phyloP scores from a whole-genome alignment of 768 basidiomycete species.

The Russula dissimulans region DNA sequence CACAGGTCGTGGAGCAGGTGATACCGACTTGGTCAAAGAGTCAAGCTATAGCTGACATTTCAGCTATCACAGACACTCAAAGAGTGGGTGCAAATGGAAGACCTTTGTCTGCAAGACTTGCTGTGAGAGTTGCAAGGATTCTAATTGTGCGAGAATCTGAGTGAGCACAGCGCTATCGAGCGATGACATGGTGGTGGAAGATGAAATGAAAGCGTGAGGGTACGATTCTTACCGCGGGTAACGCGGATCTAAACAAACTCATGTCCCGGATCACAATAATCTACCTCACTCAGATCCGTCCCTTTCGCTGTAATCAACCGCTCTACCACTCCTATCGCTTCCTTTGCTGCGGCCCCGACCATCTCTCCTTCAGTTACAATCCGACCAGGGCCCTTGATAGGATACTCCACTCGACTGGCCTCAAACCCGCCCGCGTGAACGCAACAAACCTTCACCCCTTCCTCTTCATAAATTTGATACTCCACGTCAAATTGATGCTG shows the following conservation, averaged over 20 bases:
- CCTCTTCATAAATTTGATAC: slow-evolving; percentile 12
- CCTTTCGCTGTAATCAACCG: background rate
- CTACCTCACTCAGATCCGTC: background rate
- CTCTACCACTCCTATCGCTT: slow-evolving; percentile 1
- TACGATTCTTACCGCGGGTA: background rate
- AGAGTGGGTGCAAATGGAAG: slow-evolving; percentile 1
- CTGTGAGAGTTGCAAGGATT: slow-evolving; percentile 63
- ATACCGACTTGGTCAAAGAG: slow-evolving; percentile 28
- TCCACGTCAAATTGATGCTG: slow-evolving; percentile 5
- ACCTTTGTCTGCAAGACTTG: slow-evolving; percentile 77
- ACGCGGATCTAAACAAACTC: background rate
- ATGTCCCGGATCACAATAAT: no score
- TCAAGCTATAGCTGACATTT: slow-evolving; percentile 38
- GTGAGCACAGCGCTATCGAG: slow-evolving; percentile 47
- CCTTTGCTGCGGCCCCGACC: slow-evolving; percentile 4
- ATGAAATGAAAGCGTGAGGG: background rate
- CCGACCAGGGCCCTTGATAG: background rate
- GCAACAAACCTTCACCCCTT: slow-evolving; percentile 5
- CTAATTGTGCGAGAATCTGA: slow-evolving; percentile 65
- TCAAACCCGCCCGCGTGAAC: slow-evolving; percentile 3
- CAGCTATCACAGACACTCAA: background rate
- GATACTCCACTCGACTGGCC: background rate
- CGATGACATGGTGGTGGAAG: slow-evolving; percentile 5
- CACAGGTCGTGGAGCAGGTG: slow-evolving; percentile 25
- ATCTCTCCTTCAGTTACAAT: background rate